Evolutionary conservation across 805 yeast species (phyloP).

Genomic region (Sugiyamaella boreocaroliniensis): DNA sequence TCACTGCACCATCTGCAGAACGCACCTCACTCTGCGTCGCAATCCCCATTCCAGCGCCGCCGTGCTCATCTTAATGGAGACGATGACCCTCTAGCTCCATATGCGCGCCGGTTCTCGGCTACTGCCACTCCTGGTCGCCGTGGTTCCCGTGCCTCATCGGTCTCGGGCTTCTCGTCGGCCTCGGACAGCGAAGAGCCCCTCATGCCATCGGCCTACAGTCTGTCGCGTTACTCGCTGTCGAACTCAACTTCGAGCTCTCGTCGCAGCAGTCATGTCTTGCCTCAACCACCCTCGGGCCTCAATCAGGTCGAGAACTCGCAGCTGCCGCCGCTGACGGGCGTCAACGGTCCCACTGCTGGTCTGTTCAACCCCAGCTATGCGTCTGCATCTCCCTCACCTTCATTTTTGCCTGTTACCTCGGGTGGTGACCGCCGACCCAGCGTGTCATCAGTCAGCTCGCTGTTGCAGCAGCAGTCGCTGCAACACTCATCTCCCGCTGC

Average conservation of each 20-base stretch:
- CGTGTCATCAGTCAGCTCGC: slow-evolving; percentile 3
- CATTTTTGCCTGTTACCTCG: slow-evolving; percentile 1
- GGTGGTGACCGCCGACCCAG: slow-evolving; percentile 4
- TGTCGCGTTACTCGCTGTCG: slow-evolving; percentile 23
- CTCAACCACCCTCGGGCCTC: slow-evolving; percentile 1
- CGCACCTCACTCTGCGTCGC: neutral
- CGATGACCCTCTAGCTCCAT: slow-evolving; percentile 2
- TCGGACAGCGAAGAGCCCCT: slow-evolving; percentile 26
- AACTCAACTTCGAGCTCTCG: slow-evolving; percentile 18
- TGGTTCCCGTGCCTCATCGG: slow-evolving; percentile 19
- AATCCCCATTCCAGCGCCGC: slow-evolving; percentile 1
- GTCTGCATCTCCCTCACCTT: slow-evolving; percentile 8
- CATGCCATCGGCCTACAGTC: slow-evolving; percentile 15
- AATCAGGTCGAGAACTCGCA: neutral
- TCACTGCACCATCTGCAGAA: slow-evolving; percentile 13
- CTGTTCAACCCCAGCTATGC: slow-evolving; percentile 7
- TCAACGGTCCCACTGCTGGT: neutral
- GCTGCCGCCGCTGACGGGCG: slow-evolving; percentile 6
- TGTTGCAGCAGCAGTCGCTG: neutral
- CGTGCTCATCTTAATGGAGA: slow-evolving; percentile 4
- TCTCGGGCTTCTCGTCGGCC: slow-evolving; percentile 23
- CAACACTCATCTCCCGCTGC: neutral
- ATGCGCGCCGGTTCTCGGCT: slow-evolving; percentile 8
- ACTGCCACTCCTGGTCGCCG: slow-evolving; percentile 7
- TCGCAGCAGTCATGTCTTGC: slow-evolving; percentile 15